Evolutionary conservation across 192 early-diverging fungal genomes (phyloP), one percentile per base, ranked within the genome.

Genomic region (Backusella luteola): DNA sequence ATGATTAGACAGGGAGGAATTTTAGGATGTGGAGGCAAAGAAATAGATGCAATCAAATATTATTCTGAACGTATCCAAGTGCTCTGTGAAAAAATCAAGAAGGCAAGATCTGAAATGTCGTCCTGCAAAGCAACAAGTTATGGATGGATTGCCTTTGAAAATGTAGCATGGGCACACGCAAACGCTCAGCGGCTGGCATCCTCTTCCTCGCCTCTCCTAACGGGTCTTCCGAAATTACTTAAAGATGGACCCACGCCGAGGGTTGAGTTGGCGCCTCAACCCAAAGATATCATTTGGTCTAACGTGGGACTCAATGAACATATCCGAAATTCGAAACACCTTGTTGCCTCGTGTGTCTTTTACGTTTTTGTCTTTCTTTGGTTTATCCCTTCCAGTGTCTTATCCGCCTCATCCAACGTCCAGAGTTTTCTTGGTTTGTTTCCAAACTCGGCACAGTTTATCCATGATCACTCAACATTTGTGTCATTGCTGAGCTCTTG

Each of bases 251-350:
- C 39, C 0, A 41, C 73, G 6, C 87, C 84, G 12, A 73, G 77
- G 14, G 49, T 88, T 4, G 73, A 83, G 39, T 80, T 91, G 56
- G 88, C 93, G 8, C 93, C 92, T 23, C 85, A 86, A 32, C 92
- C 93, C 52, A 90, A 90, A 44, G 92, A 94, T 73, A 87, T 94
- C 32, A 89, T 94, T 71, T 94, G 93, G 93, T 84, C 76, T 70
- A 94, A 94, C 73, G 84, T 89, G 34, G 79, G 88, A 49, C 81
- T 90, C 78, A 84, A 87, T 23, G 85, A 85, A 35, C 73, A 83
- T 49, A 76, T 85, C 23, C 85, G 88, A 68, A 77, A 84, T 53
- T 70, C 82, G 4, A 85, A 82, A 42, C 81, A 66, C 26, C 34
- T 89, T 15, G 46, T 84, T 69, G 82, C 82, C 46, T 80, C 84